These are phyloP conservation scores for Ogataea angusta DNA, from an alignment of 805 yeast genomes.

Conservation along the genomic window DNA sequence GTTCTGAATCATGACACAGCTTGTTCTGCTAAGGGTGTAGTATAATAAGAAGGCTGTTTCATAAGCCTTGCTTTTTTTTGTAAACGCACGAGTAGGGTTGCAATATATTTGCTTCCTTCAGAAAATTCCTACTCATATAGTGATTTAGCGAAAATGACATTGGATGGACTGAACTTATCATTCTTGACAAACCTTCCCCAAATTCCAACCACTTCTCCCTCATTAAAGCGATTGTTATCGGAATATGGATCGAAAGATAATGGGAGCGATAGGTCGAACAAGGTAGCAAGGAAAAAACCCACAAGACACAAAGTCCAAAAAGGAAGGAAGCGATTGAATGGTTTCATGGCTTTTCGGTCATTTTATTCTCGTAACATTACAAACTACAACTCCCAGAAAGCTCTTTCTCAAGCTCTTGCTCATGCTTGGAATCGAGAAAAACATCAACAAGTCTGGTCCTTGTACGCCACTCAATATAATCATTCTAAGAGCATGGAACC, in stretches of 20 bases:
- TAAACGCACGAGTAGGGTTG: constrained; percentile 1
- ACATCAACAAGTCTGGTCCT: constrained; percentile 30
- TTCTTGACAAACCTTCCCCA: not conserved
- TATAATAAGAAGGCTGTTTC: constrained; percentile 1
- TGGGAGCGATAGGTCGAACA: not conserved
- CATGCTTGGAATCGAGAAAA: constrained; percentile 29
- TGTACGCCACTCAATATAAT: constrained; percentile 33
- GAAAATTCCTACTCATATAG: not conserved
- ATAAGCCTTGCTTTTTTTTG: constrained; percentile 1
- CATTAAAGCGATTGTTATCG: not conserved
- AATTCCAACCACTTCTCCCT: not conserved
- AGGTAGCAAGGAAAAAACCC: not conserved
- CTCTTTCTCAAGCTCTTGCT: constrained; percentile 13
- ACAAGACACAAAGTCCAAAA: not conserved
- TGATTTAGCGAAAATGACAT: not conserved
- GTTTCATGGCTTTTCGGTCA: constrained; percentile 19
- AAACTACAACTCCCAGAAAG: constrained; percentile 10
- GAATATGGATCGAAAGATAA: too few relatives aligned
- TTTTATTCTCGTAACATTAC: constrained; percentile 14
- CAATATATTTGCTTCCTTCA: not conserved
- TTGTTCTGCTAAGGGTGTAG: not conserved
- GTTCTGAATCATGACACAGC: constrained; percentile 3
- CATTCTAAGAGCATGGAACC: constrained; percentile 5
- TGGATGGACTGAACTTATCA: not conserved
- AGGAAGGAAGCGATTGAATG: constrained; percentile 10